Percentiles rank a stretch among this genome's conserved stretches.
Conservation (phyloP, 1,284 basidiomycete species). For the Coniophora puteana region DNA sequence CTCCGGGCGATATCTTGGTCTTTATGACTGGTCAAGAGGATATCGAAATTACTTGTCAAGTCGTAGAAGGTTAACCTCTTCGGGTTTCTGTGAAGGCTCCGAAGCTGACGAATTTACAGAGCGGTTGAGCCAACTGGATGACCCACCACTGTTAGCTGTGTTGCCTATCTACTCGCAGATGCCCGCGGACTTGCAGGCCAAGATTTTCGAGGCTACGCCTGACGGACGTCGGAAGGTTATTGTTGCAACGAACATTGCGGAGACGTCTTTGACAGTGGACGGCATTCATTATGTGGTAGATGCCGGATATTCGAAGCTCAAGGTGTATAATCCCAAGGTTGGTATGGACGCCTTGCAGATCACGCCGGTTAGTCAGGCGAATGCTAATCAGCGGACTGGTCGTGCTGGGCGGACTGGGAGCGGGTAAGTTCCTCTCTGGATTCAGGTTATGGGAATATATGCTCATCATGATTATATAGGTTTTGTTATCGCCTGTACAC, state of each 20-base stretch:
- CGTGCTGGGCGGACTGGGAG: conserved; percentile 95
- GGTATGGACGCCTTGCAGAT: conserved; percentile 99
- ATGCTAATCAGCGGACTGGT: conserved; percentile 93
- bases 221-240: conserved; percentile 96
- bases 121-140: conserved; percentile 87
- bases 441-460: background rate
- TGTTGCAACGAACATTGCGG: conserved; percentile 98
- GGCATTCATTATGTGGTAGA: conserved; percentile 98
- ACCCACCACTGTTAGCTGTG: conserved; percentile 82
- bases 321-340: conserved; percentile 98
- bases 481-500: conserved; percentile 91
- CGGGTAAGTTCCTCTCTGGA: conserved; percentile 52
- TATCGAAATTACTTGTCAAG: conserved; percentile 93
- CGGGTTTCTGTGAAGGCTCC: background rate
- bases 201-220: conserved; percentile 94
- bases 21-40: conserved; percentile 99
- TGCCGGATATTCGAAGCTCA: conserved; percentile 94
- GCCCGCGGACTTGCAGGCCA: conserved; percentile 98
- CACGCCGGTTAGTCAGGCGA: conserved; percentile 97
- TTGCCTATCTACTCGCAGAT: conserved; percentile 99
- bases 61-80: conserved; percentile 64
- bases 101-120: conserved; percentile 45
- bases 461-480: conserved; percentile 35
- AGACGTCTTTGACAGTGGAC: conserved; percentile 97
- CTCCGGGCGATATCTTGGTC: conserved; percentile 94